Conservation (phyloP, 495 filamentous ascomycete species). For the Aspergillus bertholletiae region DNA sequence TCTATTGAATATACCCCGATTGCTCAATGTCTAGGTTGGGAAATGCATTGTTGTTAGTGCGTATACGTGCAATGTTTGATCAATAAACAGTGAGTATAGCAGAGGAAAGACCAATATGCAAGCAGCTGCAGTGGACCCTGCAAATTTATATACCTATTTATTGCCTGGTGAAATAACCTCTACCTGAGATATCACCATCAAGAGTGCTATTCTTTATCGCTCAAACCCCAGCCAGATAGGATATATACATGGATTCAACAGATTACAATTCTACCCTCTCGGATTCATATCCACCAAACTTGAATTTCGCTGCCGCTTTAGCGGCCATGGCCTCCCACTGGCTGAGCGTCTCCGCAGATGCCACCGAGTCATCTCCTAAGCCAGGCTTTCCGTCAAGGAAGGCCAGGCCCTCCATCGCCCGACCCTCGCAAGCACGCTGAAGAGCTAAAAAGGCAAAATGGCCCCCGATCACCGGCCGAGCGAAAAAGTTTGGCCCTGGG, state of each 20-base stretch:
- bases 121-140: too few relatives aligned
- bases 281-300: not conserved
- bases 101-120: too few relatives aligned
- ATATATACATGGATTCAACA: not conserved
- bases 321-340: slow-evolving; percentile 21
- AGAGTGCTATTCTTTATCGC: too few relatives aligned
- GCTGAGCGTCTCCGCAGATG: slow-evolving; percentile 16
- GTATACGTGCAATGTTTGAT: too few relatives aligned
- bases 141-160: too few relatives aligned
- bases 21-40: too few relatives aligned
- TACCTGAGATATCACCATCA: too few relatives aligned
- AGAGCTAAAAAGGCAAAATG: slow-evolving; percentile 84
- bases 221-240: not conserved
- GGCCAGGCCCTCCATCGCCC: slow-evolving; percentile 57
- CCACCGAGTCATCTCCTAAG: slow-evolving; percentile 9
- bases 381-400: slow-evolving; percentile 59
- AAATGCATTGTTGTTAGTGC: too few relatives aligned
- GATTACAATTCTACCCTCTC: slow-evolving; percentile 9
- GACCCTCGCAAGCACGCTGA: slow-evolving; percentile 69
- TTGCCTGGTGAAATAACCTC: too few relatives aligned
- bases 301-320: slow-evolving; percentile 23
- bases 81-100: too few relatives aligned
- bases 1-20: too few relatives aligned
- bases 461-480: slow-evolving; percentile 80
- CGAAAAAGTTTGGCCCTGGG: slow-evolving; percentile 69